phyloP scores from a whole-genome alignment of 2,329 filamentous ascomycete species.

The Chrysoporthe puriensis region DNA sequence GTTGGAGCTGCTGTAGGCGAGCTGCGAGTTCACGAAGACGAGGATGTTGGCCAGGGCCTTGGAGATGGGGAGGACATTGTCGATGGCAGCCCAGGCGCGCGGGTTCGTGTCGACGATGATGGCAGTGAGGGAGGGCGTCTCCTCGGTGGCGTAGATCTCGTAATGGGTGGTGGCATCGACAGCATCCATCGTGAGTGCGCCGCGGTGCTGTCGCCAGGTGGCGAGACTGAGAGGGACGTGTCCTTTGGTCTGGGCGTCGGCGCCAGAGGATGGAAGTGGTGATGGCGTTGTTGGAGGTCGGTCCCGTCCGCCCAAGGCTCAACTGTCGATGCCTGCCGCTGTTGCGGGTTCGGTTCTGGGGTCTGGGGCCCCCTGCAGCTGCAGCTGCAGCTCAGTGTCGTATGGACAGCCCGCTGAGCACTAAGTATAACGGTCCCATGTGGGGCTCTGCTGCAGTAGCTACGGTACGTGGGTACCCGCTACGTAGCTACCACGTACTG shows the following conservation, averaged over 20 bases:
- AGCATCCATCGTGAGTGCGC: conserved; percentile 50
- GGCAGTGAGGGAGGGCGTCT: conserved; percentile 80
- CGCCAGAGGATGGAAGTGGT: not conserved
- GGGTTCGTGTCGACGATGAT: conserved; percentile 97
- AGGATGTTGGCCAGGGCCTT: conserved; percentile 86
- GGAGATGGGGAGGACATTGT: conserved; percentile 75
- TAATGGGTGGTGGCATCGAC: conserved; percentile 65
- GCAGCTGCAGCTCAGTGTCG: conserved; percentile 11
- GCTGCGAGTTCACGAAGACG: conserved; percentile 95
- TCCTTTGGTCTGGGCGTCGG: not conserved
- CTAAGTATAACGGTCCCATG: conserved; percentile 10
- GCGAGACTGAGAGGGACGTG: not conserved
- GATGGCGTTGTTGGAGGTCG: not conserved
- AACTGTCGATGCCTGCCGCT: conserved; percentile 3
- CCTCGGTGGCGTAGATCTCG: conserved; percentile 56
- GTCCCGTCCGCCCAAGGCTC: not conserved
- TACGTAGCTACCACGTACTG: too few species aligned
- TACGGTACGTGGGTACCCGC: not conserved
- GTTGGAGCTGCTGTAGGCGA: conserved; percentile 92
- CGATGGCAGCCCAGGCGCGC: conserved; percentile 81
- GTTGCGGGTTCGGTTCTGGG: not conserved
- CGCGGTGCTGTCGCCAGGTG: conserved; percentile 7
- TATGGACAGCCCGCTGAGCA: not conserved
- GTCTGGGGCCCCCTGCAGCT: not conserved
- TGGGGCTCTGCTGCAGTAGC: not conserved